Conservation (phyloP, 2,329 filamentous ascomycete species). For the Sporothrix mexicana region DNA sequence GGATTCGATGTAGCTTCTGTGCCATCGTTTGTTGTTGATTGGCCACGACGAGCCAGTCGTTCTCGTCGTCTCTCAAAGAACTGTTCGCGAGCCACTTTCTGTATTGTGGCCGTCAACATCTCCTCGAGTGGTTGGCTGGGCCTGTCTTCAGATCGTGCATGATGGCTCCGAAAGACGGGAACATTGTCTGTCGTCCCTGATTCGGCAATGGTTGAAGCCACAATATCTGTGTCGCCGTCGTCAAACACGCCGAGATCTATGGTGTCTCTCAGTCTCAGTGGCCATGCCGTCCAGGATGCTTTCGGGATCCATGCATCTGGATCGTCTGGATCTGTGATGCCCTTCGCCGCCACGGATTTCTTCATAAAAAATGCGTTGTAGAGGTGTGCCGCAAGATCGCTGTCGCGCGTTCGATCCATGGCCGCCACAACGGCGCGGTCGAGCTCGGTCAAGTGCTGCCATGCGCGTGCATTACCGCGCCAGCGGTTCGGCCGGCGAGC, state of each 20-base stretch:
- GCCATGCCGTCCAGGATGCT: constrained; percentile 84
- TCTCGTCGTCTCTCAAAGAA: constrained; percentile 49
- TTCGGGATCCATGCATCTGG: constrained; percentile 57
- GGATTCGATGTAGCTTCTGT: background rate
- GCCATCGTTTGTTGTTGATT: too few species aligned
- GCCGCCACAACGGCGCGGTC: constrained; percentile 69
- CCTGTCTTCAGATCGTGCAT: constrained; percentile 42
- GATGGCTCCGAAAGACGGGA: constrained; percentile 49
- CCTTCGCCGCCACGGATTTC: constrained; percentile 44
- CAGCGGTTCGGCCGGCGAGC: constrained; percentile 72
- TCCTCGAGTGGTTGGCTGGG: constrained; percentile 61
- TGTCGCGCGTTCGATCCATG: constrained; percentile 66
- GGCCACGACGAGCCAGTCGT: background rate
- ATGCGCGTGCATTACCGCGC: constrained; percentile 69
- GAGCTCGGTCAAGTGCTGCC: constrained; percentile 65
- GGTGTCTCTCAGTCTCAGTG: constrained; percentile 53
- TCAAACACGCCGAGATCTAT: constrained; percentile 19
- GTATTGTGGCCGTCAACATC: constrained; percentile 67
- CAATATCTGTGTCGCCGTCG: constrained; percentile 51
- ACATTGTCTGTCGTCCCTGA: background rate
- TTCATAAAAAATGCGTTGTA: constrained; percentile 79
- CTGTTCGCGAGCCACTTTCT: constrained; percentile 70
- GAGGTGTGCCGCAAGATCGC: constrained; percentile 75
- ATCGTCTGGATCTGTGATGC: constrained; percentile 32
- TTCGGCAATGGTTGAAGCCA: too few species aligned